These are phyloP conservation scores for Sistotremastrum niveocremeum DNA, from an alignment of 768 basidiomycete species.

Conservation along the genomic window DNA sequence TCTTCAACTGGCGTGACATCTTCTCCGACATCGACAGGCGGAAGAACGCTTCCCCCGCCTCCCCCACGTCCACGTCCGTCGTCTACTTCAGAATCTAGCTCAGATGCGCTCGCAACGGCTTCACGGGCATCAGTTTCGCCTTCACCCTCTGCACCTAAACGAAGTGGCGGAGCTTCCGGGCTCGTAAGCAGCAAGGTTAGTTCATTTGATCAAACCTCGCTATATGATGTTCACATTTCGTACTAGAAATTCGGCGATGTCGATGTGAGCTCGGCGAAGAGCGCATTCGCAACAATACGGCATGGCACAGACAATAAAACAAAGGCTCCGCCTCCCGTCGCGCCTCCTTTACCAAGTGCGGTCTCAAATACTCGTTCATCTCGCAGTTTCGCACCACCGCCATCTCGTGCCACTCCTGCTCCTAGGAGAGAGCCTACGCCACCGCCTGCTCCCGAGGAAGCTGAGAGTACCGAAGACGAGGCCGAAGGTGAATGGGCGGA, in stretches of 20 bases:
- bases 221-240: not conserved
- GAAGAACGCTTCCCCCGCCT: not conserved
- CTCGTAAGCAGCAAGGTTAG: conserved; percentile 13
- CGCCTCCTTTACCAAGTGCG: conserved; percentile 25
- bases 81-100: conserved; percentile 4
- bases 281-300: conserved; percentile 33
- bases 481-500: conserved; percentile 61
- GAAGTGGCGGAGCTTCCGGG: not conserved
- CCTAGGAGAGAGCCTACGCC: conserved; percentile 21
- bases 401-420: conserved; percentile 11
- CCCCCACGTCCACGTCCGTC: conserved; percentile 17
- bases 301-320: conserved; percentile 28
- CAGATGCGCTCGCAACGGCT: conserved; percentile 6
- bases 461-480: conserved; percentile 18
- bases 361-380: conserved; percentile 27
- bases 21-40: too few relatives aligned
- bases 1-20: too few relatives aligned
- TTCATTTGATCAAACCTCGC: not conserved
- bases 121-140: conserved; percentile 2
- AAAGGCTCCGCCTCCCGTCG: conserved; percentile 20
- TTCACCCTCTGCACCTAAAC: conserved; percentile 5
- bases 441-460: conserved; percentile 19
- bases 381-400: conserved; percentile 37
- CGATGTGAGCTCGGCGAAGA: conserved; percentile 36
- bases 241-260: conserved; percentile 47